phyloP scores from a whole-genome alignment of 169 alveolate genomes.

The Plasmodium cynomolgi region DNA sequence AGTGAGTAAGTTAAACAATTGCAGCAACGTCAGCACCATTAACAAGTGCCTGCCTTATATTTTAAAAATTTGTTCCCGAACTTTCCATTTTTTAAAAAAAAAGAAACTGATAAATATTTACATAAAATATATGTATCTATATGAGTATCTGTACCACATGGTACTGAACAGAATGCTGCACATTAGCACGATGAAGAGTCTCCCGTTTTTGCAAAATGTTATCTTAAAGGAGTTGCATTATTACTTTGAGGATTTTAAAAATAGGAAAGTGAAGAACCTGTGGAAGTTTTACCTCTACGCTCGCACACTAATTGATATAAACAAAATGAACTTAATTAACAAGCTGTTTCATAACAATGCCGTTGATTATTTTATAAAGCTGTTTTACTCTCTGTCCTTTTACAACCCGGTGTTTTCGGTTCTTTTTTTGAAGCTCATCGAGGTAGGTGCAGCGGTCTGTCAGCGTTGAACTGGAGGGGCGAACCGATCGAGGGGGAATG shows the following conservation, averaged over 20 bases:
- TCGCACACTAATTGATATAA: slow-evolving; percentile 60
- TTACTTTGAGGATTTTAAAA: slow-evolving; percentile 55
- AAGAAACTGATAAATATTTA: slow-evolving; percentile 33
- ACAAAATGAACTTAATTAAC: slow-evolving; percentile 16
- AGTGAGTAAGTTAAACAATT: neutral
- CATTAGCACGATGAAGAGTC: slow-evolving; percentile 46
- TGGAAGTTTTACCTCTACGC: slow-evolving; percentile 68
- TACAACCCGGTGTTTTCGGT: slow-evolving; percentile 54
- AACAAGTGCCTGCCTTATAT: slow-evolving; percentile 46
- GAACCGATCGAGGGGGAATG: neutral
- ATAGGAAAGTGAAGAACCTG: slow-evolving; percentile 23
- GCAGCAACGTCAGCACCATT: neutral
- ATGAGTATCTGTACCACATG: slow-evolving; percentile 60
- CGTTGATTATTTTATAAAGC: slow-evolving; percentile 56
- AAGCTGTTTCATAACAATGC: slow-evolving; percentile 71
- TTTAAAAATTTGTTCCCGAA: slow-evolving; percentile 15
- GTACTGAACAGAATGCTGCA: slow-evolving; percentile 49
- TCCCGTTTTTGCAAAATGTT: slow-evolving; percentile 63
- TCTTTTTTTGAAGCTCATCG: slow-evolving; percentile 42
- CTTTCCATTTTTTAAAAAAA: slow-evolving; percentile 30
- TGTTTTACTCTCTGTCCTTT: slow-evolving; percentile 46
- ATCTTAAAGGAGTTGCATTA: slow-evolving; percentile 55
- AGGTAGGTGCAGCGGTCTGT: neutral
- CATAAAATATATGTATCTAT: slow-evolving; percentile 63
- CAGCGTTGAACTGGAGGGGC: neutral